Evolutionary conservation across 225 moss, liverwort and hornwort genomes (phyloP), one percentile per base, ranked within the genome.

Genomic region (Pleurozium schreberi): DNA sequence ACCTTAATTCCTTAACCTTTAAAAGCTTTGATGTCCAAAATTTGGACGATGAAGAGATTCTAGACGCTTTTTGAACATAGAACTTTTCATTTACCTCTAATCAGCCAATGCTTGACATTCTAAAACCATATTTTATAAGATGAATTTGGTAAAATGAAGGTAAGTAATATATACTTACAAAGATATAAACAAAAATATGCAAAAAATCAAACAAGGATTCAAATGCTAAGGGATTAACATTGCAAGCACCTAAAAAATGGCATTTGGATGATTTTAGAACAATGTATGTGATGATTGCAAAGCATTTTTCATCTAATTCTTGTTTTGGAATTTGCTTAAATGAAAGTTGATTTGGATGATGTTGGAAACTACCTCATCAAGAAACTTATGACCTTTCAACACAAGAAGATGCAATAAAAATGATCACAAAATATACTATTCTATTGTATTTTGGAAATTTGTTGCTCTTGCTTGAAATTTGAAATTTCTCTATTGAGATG

Each of bases 161-260:
- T 71, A 43, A 26, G 2, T 17, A 16, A 10, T 45, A 10, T 25
- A 40, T 27, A 43, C 43, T 43, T 43, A 27, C 8, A 45, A 45
- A 73, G 4, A 73, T 30, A 73, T 11, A 28, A 73, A 0, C 16
- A 73, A 18, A 73, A 45, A 6, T 18, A 73, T 70, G 15, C 9
- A 70, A 28, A 45, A 73, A 17, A 17, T 28, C 7, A 28, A 73
- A 9, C 45, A 28, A 10, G 1, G 28, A 73, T 45, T 30, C 0
- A 45, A 73, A 10, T 1, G 1, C 18, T 18, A 45, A 27, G 2
- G 6, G 1, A 0, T 17, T 43, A 45, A 10, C 2, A 0, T 0
- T 68, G 4, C 38, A 1, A n/a, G 1, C 2, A 8, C 26, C 4
- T n/a, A 10, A 6, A 28, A 43, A 45, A 45, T 30, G 10, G 1